Evolutionary conservation across 1,284 basidiomycete species (phyloP).

Genomic region (Puccinia coronata): DNA sequence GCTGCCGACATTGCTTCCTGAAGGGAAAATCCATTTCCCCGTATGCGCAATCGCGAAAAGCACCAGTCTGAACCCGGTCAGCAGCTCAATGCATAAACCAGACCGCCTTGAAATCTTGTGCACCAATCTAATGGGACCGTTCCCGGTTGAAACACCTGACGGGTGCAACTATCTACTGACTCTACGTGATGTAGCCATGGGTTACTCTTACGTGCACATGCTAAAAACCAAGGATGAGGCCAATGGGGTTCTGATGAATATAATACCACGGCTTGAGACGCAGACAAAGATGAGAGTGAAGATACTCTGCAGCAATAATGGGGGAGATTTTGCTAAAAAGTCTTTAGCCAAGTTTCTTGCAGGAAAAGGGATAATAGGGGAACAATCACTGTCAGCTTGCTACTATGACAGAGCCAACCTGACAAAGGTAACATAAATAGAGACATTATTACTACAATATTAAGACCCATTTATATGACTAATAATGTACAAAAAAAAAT

Average conservation of each 20-base stretch:
- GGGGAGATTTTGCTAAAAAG: no score
- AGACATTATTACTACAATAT: no score
- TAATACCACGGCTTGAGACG: not conserved
- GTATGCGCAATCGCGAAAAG: no score
- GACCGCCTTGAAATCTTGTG: not conserved
- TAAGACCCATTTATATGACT: no score
- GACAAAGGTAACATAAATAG: no score
- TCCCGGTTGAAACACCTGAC: not conserved
- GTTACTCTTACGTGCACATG: not conserved
- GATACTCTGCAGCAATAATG: slow-evolving; percentile 1
- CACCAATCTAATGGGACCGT: not conserved
- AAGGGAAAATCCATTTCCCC: not conserved
- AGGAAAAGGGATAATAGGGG: not conserved
- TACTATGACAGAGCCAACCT: no score
- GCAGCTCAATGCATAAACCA: not conserved
- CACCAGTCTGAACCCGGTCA: not conserved
- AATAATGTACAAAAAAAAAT: no score
- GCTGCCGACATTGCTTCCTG: not conserved
- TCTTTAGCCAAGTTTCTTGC: not conserved
- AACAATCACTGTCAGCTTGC: no score
- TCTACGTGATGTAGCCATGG: not conserved
- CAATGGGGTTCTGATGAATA: no score
- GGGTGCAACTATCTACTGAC: not conserved
- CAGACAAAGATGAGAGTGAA: not conserved
- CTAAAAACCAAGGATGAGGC: no score